Conservation (phyloP, 2,329 filamentous ascomycete species). For the Pseudocercospora musae region DNA sequence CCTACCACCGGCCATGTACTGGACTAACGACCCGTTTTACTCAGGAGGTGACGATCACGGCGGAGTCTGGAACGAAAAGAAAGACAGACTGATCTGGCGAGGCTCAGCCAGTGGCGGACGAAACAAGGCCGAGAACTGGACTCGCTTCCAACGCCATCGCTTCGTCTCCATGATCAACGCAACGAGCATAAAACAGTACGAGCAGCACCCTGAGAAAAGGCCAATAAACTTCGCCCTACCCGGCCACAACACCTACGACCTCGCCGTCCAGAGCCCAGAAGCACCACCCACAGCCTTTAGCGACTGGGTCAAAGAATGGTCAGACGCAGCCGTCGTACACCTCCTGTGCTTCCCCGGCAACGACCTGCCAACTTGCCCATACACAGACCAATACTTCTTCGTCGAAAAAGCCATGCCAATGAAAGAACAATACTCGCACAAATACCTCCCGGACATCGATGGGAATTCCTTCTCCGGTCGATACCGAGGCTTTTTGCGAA, state of each 20-base stretch:
- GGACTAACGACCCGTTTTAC: conserved; percentile 44
- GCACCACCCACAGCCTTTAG: conserved; percentile 28
- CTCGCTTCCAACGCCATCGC: conserved; percentile 69
- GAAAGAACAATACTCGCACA: conserved; percentile 49
- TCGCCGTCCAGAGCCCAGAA: conserved; percentile 29
- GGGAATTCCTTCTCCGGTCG: conserved; percentile 52
- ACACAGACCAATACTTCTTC: conserved; percentile 44
- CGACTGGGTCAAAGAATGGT: conserved; percentile 41
- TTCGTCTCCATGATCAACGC: conserved; percentile 71
- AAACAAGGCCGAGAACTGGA: conserved; percentile 59
- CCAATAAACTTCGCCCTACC: conserved; percentile 42
- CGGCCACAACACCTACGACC: conserved; percentile 37
- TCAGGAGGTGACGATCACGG: conserved; percentile 41
- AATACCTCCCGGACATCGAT: conserved; percentile 72
- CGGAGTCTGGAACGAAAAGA: conserved; percentile 43
- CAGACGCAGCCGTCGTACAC: conserved; percentile 44
- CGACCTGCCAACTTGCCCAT: conserved; percentile 41
- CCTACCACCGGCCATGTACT: conserved; percentile 51
- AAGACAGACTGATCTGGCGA: conserved; percentile 45
- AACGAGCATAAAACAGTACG: conserved; percentile 54
- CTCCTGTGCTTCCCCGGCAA: conserved; percentile 46
- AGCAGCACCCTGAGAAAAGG: conserved; percentile 37
- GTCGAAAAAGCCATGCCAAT: conserved; percentile 35
- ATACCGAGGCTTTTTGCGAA: conserved; percentile 31
- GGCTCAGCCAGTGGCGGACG: conserved; percentile 49